Conservation (phyloP, 148 eudicot species). For the Suaeda aralocaspica region DNA sequence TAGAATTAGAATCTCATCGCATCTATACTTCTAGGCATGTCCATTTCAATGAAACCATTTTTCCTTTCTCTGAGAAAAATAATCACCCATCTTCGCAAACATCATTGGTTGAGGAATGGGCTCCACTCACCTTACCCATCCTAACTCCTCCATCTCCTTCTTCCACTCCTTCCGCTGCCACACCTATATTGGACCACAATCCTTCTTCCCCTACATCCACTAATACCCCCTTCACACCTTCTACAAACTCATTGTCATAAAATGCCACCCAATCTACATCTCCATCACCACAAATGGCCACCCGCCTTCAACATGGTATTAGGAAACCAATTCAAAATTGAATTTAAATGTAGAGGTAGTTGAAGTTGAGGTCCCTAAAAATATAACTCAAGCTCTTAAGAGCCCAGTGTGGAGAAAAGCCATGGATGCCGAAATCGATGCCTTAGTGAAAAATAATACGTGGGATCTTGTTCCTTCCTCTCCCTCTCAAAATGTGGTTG, state of each 20-base stretch:
- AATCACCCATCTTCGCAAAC: too few relatives aligned
- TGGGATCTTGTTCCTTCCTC: neutral
- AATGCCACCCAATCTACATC: neutral
- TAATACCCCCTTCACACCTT: too few relatives aligned
- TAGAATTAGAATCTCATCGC: too few relatives aligned
- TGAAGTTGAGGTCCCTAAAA: neutral
- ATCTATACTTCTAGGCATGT: too few relatives aligned
- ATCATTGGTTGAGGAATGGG: too few relatives aligned
- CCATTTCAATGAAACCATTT: too few relatives aligned
- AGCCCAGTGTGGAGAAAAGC: neutral
- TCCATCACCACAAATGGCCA: neutral
- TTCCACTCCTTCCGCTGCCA: neutral
- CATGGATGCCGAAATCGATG: neutral
- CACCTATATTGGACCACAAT: neutral
- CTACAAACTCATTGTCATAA: too few relatives aligned
- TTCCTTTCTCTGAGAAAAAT: too few relatives aligned
- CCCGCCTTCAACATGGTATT: neutral
- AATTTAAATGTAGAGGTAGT: neutral
- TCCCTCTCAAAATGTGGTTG: neutral
- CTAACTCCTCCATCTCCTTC: too few relatives aligned
- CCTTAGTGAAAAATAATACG: neutral
- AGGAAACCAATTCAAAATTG: neutral
- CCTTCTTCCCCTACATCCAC: neutral
- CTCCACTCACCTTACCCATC: too few relatives aligned
- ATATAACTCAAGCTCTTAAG: constrained; percentile 2